Conservation (phyloP, 768 basidiomycete species). For the Mycena vulgaris region DNA sequence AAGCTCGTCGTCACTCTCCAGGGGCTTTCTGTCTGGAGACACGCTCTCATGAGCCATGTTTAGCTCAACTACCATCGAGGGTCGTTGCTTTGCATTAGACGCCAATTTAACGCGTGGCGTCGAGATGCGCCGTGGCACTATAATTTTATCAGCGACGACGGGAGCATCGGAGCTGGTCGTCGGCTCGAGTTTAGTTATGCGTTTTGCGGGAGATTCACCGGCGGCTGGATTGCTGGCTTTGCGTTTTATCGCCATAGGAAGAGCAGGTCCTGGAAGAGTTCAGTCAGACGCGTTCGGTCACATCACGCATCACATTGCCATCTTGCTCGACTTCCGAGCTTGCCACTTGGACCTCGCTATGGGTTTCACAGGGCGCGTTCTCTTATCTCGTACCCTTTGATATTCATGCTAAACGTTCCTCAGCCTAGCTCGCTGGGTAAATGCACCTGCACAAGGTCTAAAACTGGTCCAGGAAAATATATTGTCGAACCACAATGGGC, state of each 20-base stretch:
- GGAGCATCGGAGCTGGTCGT: slow-evolving; percentile 9
- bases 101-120: not conserved
- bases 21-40: not conserved
- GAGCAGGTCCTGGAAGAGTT: not conserved
- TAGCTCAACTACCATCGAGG: not conserved
- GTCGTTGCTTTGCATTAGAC: not conserved
- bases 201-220: slow-evolving; percentile 50
- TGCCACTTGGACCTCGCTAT: slow-evolving; percentile 48
- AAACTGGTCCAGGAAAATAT: slow-evolving; percentile 81
- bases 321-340: not conserved
- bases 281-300: slow-evolving; percentile 40
- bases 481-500: slow-evolving; percentile 77
- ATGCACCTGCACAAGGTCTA: slow-evolving; percentile 82
- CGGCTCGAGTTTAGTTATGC: slow-evolving; percentile 41
- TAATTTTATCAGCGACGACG: not conserved
- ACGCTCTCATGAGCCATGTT: not conserved
- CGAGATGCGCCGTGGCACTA: not conserved
- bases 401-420: slow-evolving; percentile 11
- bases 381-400: slow-evolving; percentile 4
- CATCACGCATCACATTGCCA: slow-evolving; percentile 40
- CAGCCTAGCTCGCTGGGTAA: slow-evolving; percentile 86
- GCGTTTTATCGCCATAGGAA: slow-evolving; percentile 61
- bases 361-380: slow-evolving; percentile 75
- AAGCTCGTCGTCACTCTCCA: slow-evolving; percentile 26
- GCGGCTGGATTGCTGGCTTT: slow-evolving; percentile 48